Conservation (phyloP, 768 basidiomycete species). For the Lenzites betulinus region DNA sequence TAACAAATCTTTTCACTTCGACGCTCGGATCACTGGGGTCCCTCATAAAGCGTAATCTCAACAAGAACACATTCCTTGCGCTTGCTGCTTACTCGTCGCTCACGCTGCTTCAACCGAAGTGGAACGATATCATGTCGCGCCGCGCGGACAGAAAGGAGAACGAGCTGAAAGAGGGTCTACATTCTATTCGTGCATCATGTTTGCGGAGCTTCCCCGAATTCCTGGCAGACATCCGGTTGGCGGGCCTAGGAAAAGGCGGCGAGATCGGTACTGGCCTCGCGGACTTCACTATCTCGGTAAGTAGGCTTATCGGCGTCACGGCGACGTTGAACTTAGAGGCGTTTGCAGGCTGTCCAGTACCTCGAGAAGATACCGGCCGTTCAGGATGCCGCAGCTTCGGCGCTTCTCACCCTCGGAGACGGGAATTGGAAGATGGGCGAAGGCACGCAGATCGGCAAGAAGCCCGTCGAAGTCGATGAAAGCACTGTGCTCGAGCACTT, state of each 20-base stretch:
- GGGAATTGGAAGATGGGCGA: conserved; percentile 95
- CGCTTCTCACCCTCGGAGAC: conserved; percentile 72
- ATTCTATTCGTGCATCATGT: conserved; percentile 65
- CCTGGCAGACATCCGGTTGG: conserved; percentile 74
- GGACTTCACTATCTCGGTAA: conserved; percentile 57
- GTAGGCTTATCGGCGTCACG: conserved; percentile 25
- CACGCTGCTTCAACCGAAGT: conserved; percentile 55
- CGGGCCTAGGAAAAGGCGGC: conserved; percentile 53
- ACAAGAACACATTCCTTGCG: conserved; percentile 79
- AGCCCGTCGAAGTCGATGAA: conserved; percentile 56
- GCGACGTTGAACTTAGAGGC: background rate
- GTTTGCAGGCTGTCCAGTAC: conserved; percentile 61
- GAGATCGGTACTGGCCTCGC: conserved; percentile 67
- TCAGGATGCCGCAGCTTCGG: conserved; percentile 63
- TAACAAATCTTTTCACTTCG: conserved; percentile 65
- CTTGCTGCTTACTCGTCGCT: conserved; percentile 68
- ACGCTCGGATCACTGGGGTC: conserved; percentile 62
- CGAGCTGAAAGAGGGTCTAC: conserved; percentile 71
- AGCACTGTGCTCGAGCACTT: conserved; percentile 71
- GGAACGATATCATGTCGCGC: conserved; percentile 64
- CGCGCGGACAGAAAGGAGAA: conserved; percentile 52
- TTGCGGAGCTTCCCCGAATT: conserved; percentile 85
- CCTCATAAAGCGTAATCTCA: conserved; percentile 75
- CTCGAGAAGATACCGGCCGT: conserved; percentile 72
- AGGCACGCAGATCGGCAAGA: conserved; percentile 65